Conservation (phyloP, 768 basidiomycete species). For the Tremella mesenterica region DNA sequence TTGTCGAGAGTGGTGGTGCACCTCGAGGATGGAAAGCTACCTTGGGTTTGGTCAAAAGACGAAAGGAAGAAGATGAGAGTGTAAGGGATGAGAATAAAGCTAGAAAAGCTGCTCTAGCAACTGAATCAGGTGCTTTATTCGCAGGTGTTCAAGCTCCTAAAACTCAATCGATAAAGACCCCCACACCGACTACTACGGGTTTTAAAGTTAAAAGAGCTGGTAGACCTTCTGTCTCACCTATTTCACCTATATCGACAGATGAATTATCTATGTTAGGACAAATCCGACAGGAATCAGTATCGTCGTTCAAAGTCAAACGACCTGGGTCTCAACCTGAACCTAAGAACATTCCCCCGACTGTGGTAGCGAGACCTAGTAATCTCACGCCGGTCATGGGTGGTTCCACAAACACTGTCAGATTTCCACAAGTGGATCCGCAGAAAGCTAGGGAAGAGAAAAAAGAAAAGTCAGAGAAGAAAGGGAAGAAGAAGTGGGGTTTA, state of each 20-base stretch:
- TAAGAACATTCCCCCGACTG: no score
- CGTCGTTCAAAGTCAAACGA: not conserved
- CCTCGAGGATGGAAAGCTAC: slow-evolving; percentile 4
- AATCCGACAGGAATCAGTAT: not conserved
- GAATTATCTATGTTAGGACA: not conserved
- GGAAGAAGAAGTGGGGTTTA: no score
- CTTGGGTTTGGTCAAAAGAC: slow-evolving; percentile 9
- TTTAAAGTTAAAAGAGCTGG: slow-evolving; percentile 14
- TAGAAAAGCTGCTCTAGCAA: slow-evolving; percentile 32
- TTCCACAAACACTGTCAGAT: no score
- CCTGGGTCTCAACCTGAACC: no score
- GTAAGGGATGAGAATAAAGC: slow-evolving; percentile 36
- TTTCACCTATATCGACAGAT: not conserved
- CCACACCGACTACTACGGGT: not conserved
- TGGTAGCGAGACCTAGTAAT: no score
- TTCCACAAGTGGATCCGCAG: no score
- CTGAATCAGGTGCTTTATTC: slow-evolving; percentile 30
- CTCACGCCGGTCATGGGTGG: no score
- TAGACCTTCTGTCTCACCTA: not conserved
- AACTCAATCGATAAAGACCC: slow-evolving; percentile 6
- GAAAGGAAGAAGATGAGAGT: slow-evolving; percentile 13
- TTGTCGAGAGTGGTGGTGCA: not conserved
- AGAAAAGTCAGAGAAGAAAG: no score
- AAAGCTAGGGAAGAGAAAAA: no score
- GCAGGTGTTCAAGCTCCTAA: slow-evolving; percentile 30